These are phyloP conservation scores for Arthrobotrys pseudoclavata DNA, from an alignment of 2,329 filamentous ascomycete genomes.

Conservation along the genomic window DNA sequence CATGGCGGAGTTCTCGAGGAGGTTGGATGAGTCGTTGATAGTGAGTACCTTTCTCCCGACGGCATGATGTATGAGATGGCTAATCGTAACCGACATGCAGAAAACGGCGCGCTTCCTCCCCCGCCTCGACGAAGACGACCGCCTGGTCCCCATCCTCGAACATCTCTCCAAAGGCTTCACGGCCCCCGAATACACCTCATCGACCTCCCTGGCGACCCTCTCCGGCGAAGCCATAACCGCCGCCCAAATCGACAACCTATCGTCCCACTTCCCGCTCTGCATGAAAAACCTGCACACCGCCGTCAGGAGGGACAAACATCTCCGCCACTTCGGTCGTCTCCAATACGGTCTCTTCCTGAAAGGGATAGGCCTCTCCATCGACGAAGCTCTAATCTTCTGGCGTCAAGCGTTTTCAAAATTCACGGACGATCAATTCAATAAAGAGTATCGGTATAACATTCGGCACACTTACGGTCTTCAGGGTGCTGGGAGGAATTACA, in stretches of 20 bases:
- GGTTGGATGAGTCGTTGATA: conserved; percentile 85
- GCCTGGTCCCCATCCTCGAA: conserved; percentile 79
- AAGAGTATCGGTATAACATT: conserved; percentile 97
- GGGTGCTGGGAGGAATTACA: conserved; percentile 89
- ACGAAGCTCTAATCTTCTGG: conserved; percentile 94
- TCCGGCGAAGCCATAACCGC: conserved; percentile 82
- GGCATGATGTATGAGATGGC: not conserved
- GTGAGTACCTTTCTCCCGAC: conserved; percentile 68
- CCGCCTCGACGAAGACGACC: conserved; percentile 94
- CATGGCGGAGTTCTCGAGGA: conserved; percentile 83
- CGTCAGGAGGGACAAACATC: conserved; percentile 85
- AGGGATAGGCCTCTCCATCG: conserved; percentile 90
- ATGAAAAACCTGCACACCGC: conserved; percentile 92
- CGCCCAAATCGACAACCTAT: conserved; percentile 81
- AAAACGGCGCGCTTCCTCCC: conserved; percentile 91
- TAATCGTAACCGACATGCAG: conserved; percentile 66
- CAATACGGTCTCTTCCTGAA: conserved; percentile 98
- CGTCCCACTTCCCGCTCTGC: conserved; percentile 87
- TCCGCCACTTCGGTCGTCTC: conserved; percentile 92
- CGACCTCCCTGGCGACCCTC: conserved; percentile 72
- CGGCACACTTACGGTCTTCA: conserved; percentile 96
- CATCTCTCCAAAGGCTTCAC: conserved; percentile 97
- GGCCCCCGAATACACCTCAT: conserved; percentile 87
- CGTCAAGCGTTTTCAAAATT: conserved; percentile 85
- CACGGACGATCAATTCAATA: conserved; percentile 95